Evolutionary conservation across 331 rosid genomes (phyloP).

Genomic region (Pyrus hybrid): DNA sequence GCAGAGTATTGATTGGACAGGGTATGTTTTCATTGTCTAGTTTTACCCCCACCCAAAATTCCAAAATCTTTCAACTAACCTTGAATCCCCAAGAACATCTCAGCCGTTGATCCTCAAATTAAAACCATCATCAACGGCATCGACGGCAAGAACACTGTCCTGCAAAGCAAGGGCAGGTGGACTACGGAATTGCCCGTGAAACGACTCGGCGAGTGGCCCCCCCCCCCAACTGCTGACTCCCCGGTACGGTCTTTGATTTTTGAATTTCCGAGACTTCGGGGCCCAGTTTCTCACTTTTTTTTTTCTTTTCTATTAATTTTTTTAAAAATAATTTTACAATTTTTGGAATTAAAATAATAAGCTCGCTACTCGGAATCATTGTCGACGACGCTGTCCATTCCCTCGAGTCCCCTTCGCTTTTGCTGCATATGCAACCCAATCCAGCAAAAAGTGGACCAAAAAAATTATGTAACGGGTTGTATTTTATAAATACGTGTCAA

Average conservation of each 20-base stretch:
- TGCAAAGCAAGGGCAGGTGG: not conserved
- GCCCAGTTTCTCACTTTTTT: not conserved
- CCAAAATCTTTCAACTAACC: not conserved
- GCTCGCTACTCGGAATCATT: conserved; percentile 45
- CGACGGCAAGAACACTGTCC: not conserved
- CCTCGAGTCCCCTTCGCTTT: conserved; percentile 56
- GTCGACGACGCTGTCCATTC: conserved; percentile 47
- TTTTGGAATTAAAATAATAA: not conserved
- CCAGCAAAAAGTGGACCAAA: not conserved
- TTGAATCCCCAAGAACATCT: not conserved
- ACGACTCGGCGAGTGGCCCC: too few species aligned
- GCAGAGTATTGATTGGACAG: too few species aligned
- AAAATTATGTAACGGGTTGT: too few species aligned
- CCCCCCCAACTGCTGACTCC: too few species aligned
- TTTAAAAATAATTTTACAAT: not conserved
- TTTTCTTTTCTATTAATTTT: not conserved
- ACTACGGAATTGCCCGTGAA: not conserved
- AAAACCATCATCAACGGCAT: not conserved
- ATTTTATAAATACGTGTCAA: too few species aligned
- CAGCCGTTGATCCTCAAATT: not conserved
- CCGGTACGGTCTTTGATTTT: not conserved
- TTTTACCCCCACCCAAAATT: too few species aligned
- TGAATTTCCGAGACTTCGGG: too few species aligned
- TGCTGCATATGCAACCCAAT: conserved; percentile 37
- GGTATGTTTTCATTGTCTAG: too few species aligned